Base-by-base conservation (phyloP, 2,329 filamentous ascomycete genomes). In the Fusarium anguioides region DNA sequence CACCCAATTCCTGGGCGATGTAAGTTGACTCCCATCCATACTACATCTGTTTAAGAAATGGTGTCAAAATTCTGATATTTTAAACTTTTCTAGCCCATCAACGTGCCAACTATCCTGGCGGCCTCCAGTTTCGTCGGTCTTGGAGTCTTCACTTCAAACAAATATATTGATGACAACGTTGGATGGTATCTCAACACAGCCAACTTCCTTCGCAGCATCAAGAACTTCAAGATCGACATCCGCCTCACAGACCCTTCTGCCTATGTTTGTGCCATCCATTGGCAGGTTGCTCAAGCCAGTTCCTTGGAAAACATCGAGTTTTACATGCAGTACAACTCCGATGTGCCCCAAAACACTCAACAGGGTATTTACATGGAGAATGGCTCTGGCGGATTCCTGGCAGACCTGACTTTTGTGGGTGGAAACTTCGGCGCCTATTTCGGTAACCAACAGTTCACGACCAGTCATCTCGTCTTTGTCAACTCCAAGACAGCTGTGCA, bases 391-490 rank as follows among this genome's bases (percentile, higher is more conserved):
- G 79, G 79, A 8, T 79, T 79, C 55, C 74, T 81, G 63, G 77
- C 88, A 40, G 89, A 92, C 72, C 83, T 93, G 75, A 86, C 85
- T 8, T 88, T 88, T 76, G 83, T 83, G 66, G 86, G 87, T 56
- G 87, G 87, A 64, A 82, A 81, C 7, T 80, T 81, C 20, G 89
- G 89, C 50, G 81, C 66, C 54, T 64, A 53, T n/a, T 27, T 66
- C 27, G 87, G 87, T 15, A 88, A 86, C 72, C 87, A 89, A 72
- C 90, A 93, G 75, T 92, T 91, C 74, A 91, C 89, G 5, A 88
- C 87, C 67, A 83, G 87, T 14, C 42, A 39, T 18, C 55, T 42
- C 90, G 91, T 75, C 66, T 92, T 58, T 84, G 37, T 18, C 20
- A 42, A 81, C 15, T 92, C 92, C 80, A 87, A 87, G 64, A 91